phyloP scores from a whole-genome alignment of 352 stramenopile species.

The Achlya hypogyna region DNA sequence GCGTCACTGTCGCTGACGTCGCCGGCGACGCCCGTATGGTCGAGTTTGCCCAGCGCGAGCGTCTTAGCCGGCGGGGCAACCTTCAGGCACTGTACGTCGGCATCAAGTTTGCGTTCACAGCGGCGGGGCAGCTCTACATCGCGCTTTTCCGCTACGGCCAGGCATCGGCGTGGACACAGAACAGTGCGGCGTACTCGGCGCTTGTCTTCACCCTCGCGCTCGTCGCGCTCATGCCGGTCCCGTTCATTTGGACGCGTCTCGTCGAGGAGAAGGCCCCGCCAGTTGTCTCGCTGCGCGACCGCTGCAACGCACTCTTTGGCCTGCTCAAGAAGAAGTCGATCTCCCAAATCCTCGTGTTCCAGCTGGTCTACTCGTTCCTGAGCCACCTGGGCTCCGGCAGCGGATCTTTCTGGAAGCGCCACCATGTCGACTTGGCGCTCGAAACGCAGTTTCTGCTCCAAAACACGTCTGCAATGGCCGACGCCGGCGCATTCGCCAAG shows the following conservation, averaged over 20 bases:
- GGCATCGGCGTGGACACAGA: constrained; percentile 31
- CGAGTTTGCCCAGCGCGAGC: constrained; percentile 69
- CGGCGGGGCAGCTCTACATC: background rate
- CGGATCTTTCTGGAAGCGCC: constrained; percentile 11
- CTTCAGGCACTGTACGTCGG: constrained; percentile 30
- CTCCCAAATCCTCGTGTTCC: background rate
- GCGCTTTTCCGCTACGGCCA: constrained; percentile 28
- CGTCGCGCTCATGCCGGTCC: constrained; percentile 42
- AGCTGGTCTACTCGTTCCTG: constrained; percentile 4
- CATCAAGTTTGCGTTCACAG: background rate
- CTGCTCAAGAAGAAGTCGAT: constrained; percentile 11
- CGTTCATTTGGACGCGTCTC: constrained; percentile 38
- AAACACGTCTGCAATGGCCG: background rate
- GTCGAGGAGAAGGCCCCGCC: background rate
- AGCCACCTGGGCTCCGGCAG: background rate
- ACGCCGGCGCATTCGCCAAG: background rate
- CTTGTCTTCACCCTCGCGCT: constrained; percentile 41
- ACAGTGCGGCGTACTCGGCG: constrained; percentile 40
- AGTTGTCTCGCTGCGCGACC: background rate
- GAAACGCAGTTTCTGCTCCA: constrained; percentile 3
- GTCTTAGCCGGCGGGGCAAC: constrained; percentile 47
- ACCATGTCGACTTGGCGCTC: background rate
- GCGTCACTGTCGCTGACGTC: constrained; percentile 80
- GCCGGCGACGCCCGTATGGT: constrained; percentile 73
- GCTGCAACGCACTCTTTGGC: background rate